These are phyloP conservation scores for Pseudophaeomoniella oleicola DNA, from an alignment of 2,329 filamentous ascomycete species.

Conservation along the genomic window DNA sequence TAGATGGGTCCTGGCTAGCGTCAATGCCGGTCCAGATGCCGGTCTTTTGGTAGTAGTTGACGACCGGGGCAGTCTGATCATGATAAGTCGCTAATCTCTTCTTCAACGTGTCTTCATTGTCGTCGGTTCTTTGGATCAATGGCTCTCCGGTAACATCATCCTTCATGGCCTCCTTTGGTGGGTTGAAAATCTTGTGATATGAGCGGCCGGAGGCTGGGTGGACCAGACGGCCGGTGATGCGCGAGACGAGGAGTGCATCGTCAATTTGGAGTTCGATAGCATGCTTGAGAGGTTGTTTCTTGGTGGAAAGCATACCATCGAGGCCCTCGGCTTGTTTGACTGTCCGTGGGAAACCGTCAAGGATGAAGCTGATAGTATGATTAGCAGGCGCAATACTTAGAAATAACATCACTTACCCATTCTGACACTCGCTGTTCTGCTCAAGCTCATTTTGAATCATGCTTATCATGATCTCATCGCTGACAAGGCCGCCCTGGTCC, in stretches of 20 bases:
- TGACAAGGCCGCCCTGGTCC: constrained; percentile 94
- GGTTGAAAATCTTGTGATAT: constrained; percentile 99
- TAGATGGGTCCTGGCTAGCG: constrained; percentile 85
- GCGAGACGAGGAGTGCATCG: constrained; percentile 79
- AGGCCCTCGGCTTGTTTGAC: constrained; percentile 90
- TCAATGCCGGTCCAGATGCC: constrained; percentile 95
- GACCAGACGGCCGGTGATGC: constrained; percentile 89
- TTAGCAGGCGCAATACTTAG: background rate
- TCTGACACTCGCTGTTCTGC: constrained; percentile 87
- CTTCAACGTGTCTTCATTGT: constrained; percentile 90
- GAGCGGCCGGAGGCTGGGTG: constrained; percentile 92
- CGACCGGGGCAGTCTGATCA: constrained; percentile 80
- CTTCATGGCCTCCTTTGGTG: constrained; percentile 83
- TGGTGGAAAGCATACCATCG: constrained; percentile 71
- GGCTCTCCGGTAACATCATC: constrained; percentile 96
- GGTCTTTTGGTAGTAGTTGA: constrained; percentile 91
- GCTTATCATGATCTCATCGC: constrained; percentile 97
- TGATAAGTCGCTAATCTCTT: constrained; percentile 93
- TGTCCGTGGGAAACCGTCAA: constrained; percentile 95
- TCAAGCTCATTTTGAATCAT: constrained; percentile 99
- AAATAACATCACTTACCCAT: constrained; percentile 51
- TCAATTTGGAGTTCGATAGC: constrained; percentile 95
- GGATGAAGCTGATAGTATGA: constrained; percentile 63
- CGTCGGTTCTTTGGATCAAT: constrained; percentile 87
- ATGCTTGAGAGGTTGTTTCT: constrained; percentile 78